A percentile compares a stretch with the other conserved stretches of the same genome.
Evolutionary conservation across 129 eudicot species (phyloP).

Genomic region (Arctium lappa): DNA sequence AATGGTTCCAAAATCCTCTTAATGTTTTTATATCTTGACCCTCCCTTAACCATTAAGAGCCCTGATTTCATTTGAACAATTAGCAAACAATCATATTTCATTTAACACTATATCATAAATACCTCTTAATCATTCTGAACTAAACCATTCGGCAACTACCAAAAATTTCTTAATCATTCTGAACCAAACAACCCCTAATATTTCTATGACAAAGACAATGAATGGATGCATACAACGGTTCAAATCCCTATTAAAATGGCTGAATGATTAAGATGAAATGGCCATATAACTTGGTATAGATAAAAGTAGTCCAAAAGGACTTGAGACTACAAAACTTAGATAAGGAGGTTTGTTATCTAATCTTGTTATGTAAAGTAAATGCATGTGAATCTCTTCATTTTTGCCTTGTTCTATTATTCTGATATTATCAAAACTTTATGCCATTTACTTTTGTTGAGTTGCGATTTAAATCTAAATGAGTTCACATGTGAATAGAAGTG

Average conservation of each 20-base stretch:
- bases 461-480: background rate
- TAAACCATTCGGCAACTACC: too few species aligned
- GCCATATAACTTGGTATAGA: background rate
- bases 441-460: background rate
- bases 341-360: background rate
- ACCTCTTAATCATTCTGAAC: too few species aligned
- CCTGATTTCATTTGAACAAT: too few species aligned
- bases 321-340: background rate
- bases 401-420: background rate
- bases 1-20: too few species aligned
- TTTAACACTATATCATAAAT: too few species aligned
- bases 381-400: background rate
- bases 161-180: too few species aligned
- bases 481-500: constrained; percentile 23
- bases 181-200: background rate
- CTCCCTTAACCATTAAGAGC: too few species aligned
- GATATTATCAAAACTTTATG: background rate
- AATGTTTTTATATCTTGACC: too few species aligned
- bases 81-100: too few species aligned
- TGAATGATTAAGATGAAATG: too few species aligned
- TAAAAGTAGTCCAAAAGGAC: background rate
- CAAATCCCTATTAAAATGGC: too few species aligned
- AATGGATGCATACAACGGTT: too few species aligned
- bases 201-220: background rate
- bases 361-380: background rate